Percentiles rank a stretch among this genome's conserved stretches.
Conservation (phyloP, 345 rosid genomes). For the Lepidium africanum region DNA sequence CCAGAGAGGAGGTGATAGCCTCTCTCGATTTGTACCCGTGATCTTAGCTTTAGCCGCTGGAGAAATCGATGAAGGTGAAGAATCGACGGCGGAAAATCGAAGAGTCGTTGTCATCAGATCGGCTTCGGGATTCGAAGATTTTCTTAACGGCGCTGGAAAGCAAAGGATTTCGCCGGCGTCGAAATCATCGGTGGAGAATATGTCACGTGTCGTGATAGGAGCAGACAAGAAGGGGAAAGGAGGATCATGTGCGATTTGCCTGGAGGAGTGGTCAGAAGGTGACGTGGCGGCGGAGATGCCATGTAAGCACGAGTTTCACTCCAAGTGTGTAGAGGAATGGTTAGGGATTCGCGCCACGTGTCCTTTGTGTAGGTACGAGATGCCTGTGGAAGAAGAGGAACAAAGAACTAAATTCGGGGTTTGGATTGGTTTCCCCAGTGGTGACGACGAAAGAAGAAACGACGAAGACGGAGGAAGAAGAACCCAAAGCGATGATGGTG, state of each 20-base stretch:
- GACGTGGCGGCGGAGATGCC: constrained; percentile 37
- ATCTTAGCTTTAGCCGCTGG: constrained; percentile 2
- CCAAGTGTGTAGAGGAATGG: constrained; percentile 33
- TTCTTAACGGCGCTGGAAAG: constrained; percentile 10
- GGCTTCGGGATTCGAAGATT: neutral
- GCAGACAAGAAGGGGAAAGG: neutral
- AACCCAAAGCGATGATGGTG: neutral
- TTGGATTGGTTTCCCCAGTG: constrained; percentile 17
- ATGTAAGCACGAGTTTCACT: constrained; percentile 29
- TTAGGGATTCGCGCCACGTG: constrained; percentile 27
- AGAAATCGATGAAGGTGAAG: neutral
- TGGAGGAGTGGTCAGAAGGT: constrained; percentile 28
- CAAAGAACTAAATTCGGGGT: constrained; percentile 1
- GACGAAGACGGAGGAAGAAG: neutral
- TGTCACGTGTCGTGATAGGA: constrained; percentile 25
- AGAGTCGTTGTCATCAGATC: constrained; percentile 9
- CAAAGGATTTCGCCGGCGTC: constrained; percentile 24
- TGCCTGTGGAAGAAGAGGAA: constrained; percentile 25
- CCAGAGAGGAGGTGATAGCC: neutral
- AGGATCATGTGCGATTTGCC: constrained; percentile 21
- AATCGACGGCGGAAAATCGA: neutral
- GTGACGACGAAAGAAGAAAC: neutral
- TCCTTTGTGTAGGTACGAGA: constrained; percentile 30
- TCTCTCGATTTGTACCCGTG: constrained; percentile 15
- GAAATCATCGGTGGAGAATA: constrained; percentile 16